Evolutionary conservation across 2,329 filamentous ascomycete species (phyloP).

Genomic region (Fusarium verticillioides): DNA sequence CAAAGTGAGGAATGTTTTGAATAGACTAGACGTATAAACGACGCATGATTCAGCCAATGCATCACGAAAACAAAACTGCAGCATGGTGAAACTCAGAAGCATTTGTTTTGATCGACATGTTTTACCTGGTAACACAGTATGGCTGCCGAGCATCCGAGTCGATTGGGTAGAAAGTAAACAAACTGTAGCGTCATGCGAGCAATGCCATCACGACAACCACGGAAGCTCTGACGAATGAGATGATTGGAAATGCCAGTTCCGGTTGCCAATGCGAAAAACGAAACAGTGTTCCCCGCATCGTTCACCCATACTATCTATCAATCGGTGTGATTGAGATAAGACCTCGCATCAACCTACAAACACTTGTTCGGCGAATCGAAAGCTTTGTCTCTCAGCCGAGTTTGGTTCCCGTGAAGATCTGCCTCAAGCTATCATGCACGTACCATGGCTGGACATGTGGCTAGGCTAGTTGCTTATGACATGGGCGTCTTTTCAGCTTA

Average conservation of each 20-base stretch:
- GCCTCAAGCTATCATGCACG: conserved; percentile 8
- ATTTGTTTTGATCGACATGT: background rate
- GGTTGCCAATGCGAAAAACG: conserved; percentile 10
- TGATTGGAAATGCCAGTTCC: conserved; percentile 1
- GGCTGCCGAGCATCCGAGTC: conserved; percentile 13
- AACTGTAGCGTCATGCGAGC: conserved; percentile 27
- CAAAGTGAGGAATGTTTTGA: background rate
- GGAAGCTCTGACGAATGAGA: conserved; percentile 28
- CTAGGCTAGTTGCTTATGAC: conserved; percentile 14
- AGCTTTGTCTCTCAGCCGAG: background rate
- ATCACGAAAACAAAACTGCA: background rate
- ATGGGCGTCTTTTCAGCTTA: conserved; percentile 15
- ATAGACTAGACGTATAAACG: background rate
- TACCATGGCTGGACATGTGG: conserved; percentile 9
- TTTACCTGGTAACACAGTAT: conserved; percentile 10
- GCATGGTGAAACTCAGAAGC: conserved; percentile 17
- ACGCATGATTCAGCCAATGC: background rate
- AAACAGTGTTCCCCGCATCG: conserved; percentile 33
- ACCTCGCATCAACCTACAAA: conserved; percentile 14
- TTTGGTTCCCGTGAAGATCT: conserved; percentile 10
- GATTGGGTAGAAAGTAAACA: conserved; percentile 28
- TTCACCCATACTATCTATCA: conserved; percentile 25
- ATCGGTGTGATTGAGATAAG: conserved; percentile 23
- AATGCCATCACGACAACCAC: conserved; percentile 22
- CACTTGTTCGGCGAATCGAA: conserved; percentile 7